These are phyloP conservation scores for Nephelium lappaceum DNA, from an alignment of 345 rosid species.

Conservation along the genomic window DNA sequence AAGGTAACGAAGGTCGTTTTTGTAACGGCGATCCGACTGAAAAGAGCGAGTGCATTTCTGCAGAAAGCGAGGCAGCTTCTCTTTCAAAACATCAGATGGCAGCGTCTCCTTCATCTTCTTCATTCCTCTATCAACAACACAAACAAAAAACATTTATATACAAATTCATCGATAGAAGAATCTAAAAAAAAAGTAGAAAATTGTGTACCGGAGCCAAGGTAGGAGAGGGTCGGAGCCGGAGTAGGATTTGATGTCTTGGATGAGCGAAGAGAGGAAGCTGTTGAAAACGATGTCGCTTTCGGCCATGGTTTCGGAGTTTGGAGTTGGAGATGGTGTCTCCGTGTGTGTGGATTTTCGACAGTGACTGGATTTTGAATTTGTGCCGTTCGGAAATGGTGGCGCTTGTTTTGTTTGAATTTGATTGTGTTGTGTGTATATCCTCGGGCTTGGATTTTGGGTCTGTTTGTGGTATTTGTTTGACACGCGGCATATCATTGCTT, in stretches of 20 bases:
- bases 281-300: constrained; percentile 32
- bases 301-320: constrained; percentile 2
- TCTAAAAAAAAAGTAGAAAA: background rate
- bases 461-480: background rate
- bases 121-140: constrained; percentile 52
- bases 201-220: constrained; percentile 86
- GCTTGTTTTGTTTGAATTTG: constrained; percentile 1
- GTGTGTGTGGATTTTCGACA: background rate
- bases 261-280: constrained; percentile 63
- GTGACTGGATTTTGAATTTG: constrained; percentile 19
- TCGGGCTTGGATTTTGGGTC: background rate
- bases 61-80: constrained; percentile 87
- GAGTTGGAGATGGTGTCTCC: background rate
- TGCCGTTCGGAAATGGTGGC: background rate
- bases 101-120: constrained; percentile 72
- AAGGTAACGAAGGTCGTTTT: constrained; percentile 77
- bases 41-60: constrained; percentile 80
- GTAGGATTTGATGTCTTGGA: constrained; percentile 80
- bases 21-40: constrained; percentile 73
- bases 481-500: background rate
- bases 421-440: background rate
- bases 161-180: background rate
- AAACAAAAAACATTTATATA: background rate
- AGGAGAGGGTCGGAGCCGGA: constrained; percentile 81
- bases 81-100: constrained; percentile 50